Evolutionary conservation across 2,329 filamentous ascomycete species (phyloP).

Genomic region (Ophiostoma tasmaniense): DNA sequence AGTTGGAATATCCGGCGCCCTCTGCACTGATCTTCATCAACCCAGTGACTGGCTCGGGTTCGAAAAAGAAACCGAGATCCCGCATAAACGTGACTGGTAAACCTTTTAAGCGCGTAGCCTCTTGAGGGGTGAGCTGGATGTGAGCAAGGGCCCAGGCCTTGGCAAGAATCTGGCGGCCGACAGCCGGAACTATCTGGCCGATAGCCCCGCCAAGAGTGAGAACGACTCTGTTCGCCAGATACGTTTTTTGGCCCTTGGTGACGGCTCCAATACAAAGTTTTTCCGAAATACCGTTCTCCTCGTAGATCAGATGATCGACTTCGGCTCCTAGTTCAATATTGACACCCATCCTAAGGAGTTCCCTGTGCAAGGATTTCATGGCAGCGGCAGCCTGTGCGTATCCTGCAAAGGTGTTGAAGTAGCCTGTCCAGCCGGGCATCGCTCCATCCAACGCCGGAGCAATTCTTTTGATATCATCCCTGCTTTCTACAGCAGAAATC

Average conservation of each 20-base stretch:
- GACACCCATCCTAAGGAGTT: not conserved
- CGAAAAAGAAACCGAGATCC: conserved; percentile 57
- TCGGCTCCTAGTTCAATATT: not conserved
- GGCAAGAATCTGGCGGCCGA: not conserved
- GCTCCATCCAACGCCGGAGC: not conserved
- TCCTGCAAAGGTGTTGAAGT: not conserved
- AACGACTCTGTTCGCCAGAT: not conserved
- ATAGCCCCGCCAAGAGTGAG: not conserved
- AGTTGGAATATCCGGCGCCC: conserved; percentile 38
- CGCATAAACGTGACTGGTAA: conserved; percentile 53
- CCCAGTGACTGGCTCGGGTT: conserved; percentile 50
- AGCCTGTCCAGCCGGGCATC: not conserved
- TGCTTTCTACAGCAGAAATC: not conserved
- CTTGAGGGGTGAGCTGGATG: conserved; percentile 45
- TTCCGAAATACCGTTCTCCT: too few species aligned
- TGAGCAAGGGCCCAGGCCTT: conserved; percentile 41
- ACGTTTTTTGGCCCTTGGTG: not conserved
- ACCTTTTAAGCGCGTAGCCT: conserved; percentile 44
- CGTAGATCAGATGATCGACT: not conserved
- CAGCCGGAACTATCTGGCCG: not conserved
- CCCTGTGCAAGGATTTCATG: not conserved
- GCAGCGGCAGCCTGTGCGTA: not conserved
- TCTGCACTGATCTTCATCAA: conserved; percentile 53
- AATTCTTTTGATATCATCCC: conserved; percentile 25
- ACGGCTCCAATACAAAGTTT: not conserved